These are phyloP conservation scores for Russula sp. DNA, from an alignment of 768 basidiomycete genomes.

Conservation along the genomic window DNA sequence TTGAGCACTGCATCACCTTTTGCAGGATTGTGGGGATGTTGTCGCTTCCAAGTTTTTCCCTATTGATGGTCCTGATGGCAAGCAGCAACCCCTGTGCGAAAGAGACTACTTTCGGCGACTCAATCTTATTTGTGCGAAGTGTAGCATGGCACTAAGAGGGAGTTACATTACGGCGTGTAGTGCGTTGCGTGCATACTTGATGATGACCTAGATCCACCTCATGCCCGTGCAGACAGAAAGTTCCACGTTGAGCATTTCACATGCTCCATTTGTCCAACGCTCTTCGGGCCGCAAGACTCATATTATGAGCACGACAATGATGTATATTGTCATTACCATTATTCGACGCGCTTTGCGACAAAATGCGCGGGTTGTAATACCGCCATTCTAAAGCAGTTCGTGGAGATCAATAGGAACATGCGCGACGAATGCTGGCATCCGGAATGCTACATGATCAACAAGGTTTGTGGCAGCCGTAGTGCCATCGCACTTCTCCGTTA, in stretches of 20 bases:
- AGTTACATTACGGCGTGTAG: slow-evolving; percentile 99
- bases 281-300: slow-evolving; percentile 97
- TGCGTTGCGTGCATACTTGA: slow-evolving; percentile 36
- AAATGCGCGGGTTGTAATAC: slow-evolving; percentile 97
- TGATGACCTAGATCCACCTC: slow-evolving; percentile 4
- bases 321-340: slow-evolving; percentile 98
- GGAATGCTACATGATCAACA: slow-evolving; percentile 99
- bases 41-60: slow-evolving; percentile 99
- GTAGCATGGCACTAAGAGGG: slow-evolving; percentile 86
- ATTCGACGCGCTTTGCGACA: slow-evolving; percentile 96
- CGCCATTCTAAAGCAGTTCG: slow-evolving; percentile 98
- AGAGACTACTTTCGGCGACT: slow-evolving; percentile 95
- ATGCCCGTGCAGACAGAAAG: slow-evolving; percentile 75
- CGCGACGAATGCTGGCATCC: slow-evolving; percentile 99
- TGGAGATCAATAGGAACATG: slow-evolving; percentile 98
- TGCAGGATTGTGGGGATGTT: slow-evolving; percentile 89
- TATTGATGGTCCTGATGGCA: slow-evolving; percentile 84
- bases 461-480: slow-evolving; percentile 43
- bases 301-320: slow-evolving; percentile 99
- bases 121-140: slow-evolving; percentile 94
- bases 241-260: slow-evolving; percentile 99
- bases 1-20: slow-evolving; percentile 9
- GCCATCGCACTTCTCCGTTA: background rate
- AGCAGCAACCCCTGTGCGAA: slow-evolving; percentile 94
- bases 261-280: slow-evolving; percentile 90